Percentiles rank a stretch among this genome's conserved stretches.
Evolutionary conservation across 148 eudicot species (phyloP).

Genomic region (Vaccinium darrowii): DNA sequence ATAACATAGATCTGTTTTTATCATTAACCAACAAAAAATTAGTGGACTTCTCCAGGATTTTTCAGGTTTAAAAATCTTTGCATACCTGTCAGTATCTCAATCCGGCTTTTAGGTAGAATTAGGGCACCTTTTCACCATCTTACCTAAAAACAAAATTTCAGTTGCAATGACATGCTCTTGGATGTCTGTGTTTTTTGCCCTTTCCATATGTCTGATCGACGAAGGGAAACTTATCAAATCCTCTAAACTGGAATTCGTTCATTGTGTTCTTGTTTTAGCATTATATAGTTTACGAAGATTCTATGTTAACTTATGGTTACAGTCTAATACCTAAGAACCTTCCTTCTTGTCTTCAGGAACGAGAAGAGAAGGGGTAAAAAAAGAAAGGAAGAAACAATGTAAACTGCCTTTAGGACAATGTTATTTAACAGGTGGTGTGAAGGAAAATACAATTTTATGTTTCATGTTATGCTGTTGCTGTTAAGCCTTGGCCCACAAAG

Average conservation of each 20-base stretch:
- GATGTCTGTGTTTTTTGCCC: neutral
- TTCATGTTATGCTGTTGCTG: neutral
- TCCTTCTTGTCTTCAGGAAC: neutral
- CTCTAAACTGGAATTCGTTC: neutral
- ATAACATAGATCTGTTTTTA: neutral
- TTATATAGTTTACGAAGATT: neutral
- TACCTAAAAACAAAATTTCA: neutral
- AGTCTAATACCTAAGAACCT: neutral
- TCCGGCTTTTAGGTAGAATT: neutral
- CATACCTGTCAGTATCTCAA: neutral
- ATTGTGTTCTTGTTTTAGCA: neutral
- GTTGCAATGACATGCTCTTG: constrained; percentile 5
- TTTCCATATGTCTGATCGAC: neutral
- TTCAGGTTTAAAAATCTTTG: neutral
- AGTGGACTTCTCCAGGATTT: neutral
- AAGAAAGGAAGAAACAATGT: neutral
- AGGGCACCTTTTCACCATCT: constrained; percentile 2
- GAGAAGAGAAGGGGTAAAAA: neutral
- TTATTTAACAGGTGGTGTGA: neutral
- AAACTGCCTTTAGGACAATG: neutral
- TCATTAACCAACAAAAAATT: neutral
- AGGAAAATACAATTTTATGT: neutral
- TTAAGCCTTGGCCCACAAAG: neutral
- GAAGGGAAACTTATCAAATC: neutral
- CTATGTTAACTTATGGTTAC: neutral